Conservation (phyloP, 129 eudicot species). For the Pittosporum tobira region DNA sequence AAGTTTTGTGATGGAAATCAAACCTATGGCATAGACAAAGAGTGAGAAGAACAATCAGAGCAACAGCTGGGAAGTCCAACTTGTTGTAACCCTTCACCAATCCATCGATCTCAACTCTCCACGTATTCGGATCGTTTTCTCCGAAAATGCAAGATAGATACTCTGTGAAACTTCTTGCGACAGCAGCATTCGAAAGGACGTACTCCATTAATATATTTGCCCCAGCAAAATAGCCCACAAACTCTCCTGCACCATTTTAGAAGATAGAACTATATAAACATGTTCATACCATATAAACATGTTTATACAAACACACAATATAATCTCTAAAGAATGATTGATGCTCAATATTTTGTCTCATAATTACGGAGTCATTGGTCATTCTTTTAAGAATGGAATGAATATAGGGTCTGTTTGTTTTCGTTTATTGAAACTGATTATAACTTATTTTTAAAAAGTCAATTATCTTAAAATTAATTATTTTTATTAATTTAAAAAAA, state of each 20-base stretch:
- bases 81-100: constrained; percentile 60
- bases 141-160: constrained; percentile 57
- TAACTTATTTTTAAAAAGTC: no score
- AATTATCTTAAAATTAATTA: no score
- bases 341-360: no score
- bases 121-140: constrained; percentile 42
- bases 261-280: no score
- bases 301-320: no score
- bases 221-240: constrained; percentile 72
- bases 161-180: constrained; percentile 71
- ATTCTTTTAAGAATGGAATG: no score
- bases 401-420: no score
- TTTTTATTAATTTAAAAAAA: no score
- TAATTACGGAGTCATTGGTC: no score
- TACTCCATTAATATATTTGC: constrained; percentile 76
- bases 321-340: no score
- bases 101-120: constrained; percentile 64
- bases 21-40: constrained; percentile 62
- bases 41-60: constrained; percentile 56
- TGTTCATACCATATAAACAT: no score
- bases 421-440: no score
- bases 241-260: constrained; percentile 46
- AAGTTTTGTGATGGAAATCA: neutral
- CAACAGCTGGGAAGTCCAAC: constrained; percentile 80
- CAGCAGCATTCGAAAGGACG: constrained; percentile 73